Evolutionary conservation across 2,329 filamentous ascomycete genomes (phyloP), one percentile per base, ranked within the genome.

Genomic region (Thermomyces lanuginosus): DNA sequence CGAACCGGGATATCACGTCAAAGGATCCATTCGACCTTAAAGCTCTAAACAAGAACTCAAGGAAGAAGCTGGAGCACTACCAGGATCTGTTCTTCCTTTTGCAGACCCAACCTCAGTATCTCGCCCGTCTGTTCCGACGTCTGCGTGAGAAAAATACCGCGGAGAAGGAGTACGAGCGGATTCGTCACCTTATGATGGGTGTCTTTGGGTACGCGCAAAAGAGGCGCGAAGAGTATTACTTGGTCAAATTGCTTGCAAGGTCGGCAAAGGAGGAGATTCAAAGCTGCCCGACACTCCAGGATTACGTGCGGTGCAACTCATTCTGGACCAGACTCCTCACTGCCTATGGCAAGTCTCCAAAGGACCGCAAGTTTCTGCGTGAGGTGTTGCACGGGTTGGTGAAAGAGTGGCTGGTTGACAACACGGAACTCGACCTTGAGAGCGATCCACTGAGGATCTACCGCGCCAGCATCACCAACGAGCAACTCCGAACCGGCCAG

Each of bases 371-470:
- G 44, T 98, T 83, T 51, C 65, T 95, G 41, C 75, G 84, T 34
- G 81, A 92, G 38, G 62, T 93, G 2, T 61, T 95, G 3, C 82
- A 83, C 0, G 74, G 80, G 1, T 55, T 98, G 24, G 77, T 98
- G 39, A 77, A 79, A 35, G 80, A 92, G 46, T 86, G 89, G 45
- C 83, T 98, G 43, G 75, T 95, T 29, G 89, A 92, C 29, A 89
- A 93, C 40, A 75, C 83, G 8, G 76, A 76, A 4, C 63, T 98
- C 17, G 86, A 98, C 48, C 64, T 98, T 14, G 89, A 98, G 54
- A 93, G 86, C 48, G 89, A 98, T 45, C 89, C 89, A 0, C 76
- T 95, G 62, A 86, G 95, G 42, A 98, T 98, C 31, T 95, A 98
- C 55, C 72, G 80, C 21, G 89, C 83, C 4, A 76, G 82, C 8